These are phyloP conservation scores for Alternaria novae-zelandiae DNA, from an alignment of 2,329 filamentous ascomycete species.

Conservation along the genomic window DNA sequence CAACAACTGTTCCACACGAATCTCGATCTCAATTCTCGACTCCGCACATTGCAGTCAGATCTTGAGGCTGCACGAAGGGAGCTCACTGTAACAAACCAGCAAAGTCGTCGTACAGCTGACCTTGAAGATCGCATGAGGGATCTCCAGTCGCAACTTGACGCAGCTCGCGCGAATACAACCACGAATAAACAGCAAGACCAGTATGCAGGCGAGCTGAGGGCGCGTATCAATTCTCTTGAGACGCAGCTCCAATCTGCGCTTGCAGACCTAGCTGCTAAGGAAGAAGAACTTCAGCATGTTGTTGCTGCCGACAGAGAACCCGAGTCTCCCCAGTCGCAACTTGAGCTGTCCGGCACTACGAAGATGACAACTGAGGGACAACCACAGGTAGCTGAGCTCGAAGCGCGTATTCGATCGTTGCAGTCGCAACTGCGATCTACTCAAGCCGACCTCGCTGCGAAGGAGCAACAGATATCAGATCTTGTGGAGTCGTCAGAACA, in stretches of 20 bases:
- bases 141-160: neutral
- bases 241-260: neutral
- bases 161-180: neutral
- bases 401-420: constrained; percentile 2
- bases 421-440: constrained; percentile 31
- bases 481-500: constrained; percentile 33
- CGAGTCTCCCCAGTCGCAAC: neutral
- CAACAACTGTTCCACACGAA: constrained; percentile 35
- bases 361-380: neutral
- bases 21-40: constrained; percentile 28
- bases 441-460: constrained; percentile 24
- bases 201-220: constrained; percentile 13
- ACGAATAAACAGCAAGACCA: constrained; percentile 8
- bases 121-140: neutral
- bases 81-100: neutral
- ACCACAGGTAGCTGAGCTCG: constrained; percentile 1
- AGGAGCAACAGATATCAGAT: constrained; percentile 33
- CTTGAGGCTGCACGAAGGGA: constrained; percentile 15
- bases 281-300: neutral
- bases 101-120: neutral
- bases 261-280: constrained; percentile 1
- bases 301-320: neutral
- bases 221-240: constrained; percentile 7
- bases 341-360: neutral
- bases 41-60: constrained; percentile 28